Percentiles rank a stretch among this genome's conserved stretches.
phyloP scores from a whole-genome alignment of 1,284 basidiomycete genomes.

The Cerioporus squamosus region DNA sequence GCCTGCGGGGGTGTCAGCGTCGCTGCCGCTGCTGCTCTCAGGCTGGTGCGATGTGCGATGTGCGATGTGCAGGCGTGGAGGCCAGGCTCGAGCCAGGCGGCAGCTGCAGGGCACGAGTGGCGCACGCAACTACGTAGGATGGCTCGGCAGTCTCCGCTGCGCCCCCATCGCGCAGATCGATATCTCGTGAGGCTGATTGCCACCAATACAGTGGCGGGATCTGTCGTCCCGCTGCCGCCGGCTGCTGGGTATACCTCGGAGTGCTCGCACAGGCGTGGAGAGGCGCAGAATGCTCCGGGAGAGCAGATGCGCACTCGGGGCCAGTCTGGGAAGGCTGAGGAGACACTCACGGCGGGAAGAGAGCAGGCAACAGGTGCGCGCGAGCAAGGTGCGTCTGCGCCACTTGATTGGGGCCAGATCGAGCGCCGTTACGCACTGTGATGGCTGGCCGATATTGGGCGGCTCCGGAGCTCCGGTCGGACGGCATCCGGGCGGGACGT shows the following conservation, averaged over 20 bases:
- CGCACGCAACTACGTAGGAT: background rate
- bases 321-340: background rate
- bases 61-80: too few species aligned
- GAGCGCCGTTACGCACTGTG: slow-evolving; percentile 15
- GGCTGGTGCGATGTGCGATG: too few species aligned
- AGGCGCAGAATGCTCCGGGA: background rate
- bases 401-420: slow-evolving; percentile 10
- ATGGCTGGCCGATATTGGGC: background rate
- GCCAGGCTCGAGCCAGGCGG: too few species aligned
- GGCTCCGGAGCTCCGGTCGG: background rate
- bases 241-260: slow-evolving; percentile 18
- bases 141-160: slow-evolving; percentile 14
- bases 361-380: background rate
- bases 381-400: background rate
- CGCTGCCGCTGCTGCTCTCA: too few species aligned
- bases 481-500: background rate
- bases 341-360: background rate
- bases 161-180: slow-evolving; percentile 25
- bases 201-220: slow-evolving; percentile 13
- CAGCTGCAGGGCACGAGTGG: background rate
- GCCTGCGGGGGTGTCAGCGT: background rate
- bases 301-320: background rate
- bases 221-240: slow-evolving; percentile 8
- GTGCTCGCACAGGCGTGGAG: background rate
- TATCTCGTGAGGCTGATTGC: slow-evolving; percentile 24